Conservation (phyloP, 169 alveolate species). For the Eimeria mitis region DNA sequence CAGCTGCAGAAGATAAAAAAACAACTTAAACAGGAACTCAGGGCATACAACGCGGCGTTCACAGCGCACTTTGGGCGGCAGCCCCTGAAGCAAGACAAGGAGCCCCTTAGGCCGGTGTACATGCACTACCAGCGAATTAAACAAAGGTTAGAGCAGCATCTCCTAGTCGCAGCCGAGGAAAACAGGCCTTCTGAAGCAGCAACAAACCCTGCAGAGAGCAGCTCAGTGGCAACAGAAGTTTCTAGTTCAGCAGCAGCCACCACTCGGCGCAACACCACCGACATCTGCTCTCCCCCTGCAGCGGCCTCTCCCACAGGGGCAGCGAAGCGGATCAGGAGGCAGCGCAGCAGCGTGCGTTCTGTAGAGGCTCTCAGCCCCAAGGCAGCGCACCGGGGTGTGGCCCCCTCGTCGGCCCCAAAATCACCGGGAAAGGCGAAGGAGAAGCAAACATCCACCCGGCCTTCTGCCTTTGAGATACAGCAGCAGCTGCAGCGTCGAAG, state of each 20-base stretch:
- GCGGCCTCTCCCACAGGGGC: neutral
- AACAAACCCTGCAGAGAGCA: neutral
- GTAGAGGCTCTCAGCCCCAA: slow-evolving; percentile 27
- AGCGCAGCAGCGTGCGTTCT: slow-evolving; percentile 6
- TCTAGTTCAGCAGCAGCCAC: neutral
- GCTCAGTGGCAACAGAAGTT: neutral
- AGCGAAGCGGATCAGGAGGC: slow-evolving; percentile 8
- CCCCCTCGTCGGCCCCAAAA: neutral
- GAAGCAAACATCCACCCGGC: neutral
- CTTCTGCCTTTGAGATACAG: slow-evolving; percentile 36
- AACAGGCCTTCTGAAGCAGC: neutral
- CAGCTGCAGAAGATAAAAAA: slow-evolving; percentile 41
- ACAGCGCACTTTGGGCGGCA: slow-evolving; percentile 65
- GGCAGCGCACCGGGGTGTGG: slow-evolving; percentile 4
- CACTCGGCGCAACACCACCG: slow-evolving; percentile 2
- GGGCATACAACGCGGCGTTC: slow-evolving; percentile 48
- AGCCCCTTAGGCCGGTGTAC: slow-evolving; percentile 78
- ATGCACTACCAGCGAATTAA: slow-evolving; percentile 71
- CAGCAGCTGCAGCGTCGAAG: slow-evolving; percentile 11
- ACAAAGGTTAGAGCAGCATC: slow-evolving; percentile 23
- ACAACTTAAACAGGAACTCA: slow-evolving; percentile 64
- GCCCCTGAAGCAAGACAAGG: slow-evolving; percentile 75
- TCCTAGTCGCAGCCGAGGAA: neutral
- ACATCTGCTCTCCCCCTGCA: slow-evolving; percentile 1
- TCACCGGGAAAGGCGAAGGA: slow-evolving; percentile 22